Percentiles rank a stretch among this genome's conserved stretches.
phyloP scores from a whole-genome alignment of 2,329 filamentous ascomycete species.

The Botrytis tulipae region DNA sequence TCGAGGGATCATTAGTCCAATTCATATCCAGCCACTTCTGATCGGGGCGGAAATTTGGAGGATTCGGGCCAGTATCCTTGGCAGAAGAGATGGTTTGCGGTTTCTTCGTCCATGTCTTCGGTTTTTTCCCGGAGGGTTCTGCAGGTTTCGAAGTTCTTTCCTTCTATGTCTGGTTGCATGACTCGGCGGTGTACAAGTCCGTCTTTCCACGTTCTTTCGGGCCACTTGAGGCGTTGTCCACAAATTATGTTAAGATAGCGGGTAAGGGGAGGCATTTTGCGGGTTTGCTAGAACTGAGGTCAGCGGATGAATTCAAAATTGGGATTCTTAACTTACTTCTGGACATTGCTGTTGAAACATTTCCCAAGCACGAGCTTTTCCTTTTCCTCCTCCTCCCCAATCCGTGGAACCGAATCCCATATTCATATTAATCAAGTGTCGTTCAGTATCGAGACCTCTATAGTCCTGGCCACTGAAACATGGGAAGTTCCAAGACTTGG shows the following conservation, averaged over 20 bases:
- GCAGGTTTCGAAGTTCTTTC: neutral
- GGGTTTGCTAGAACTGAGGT: neutral
- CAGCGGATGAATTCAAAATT: neutral
- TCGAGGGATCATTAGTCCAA: neutral
- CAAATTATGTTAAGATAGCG: constrained; percentile 16
- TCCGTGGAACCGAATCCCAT: constrained; percentile 5
- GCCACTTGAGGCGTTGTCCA: neutral
- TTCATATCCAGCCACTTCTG: neutral
- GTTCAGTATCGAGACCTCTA: constrained; percentile 3
- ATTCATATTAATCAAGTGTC: neutral
- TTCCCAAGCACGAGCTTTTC: neutral
- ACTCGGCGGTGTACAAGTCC: neutral
- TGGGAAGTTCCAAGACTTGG: neutral
- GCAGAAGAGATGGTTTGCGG: neutral
- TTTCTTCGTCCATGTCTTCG: neutral
- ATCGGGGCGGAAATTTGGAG: neutral
- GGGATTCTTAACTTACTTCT: neutral
- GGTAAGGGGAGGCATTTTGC: neutral
- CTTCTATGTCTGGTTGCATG: neutral
- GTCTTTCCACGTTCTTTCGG: neutral
- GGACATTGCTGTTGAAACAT: constrained; percentile 7
- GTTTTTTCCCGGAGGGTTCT: neutral
- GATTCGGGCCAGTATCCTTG: neutral
- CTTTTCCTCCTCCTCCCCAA: neutral
- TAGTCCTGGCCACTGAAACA: constrained; percentile 5